These are phyloP conservation scores for Ajuga reptans DNA, from an alignment of 305 asterid species.

Conservation along the genomic window DNA sequence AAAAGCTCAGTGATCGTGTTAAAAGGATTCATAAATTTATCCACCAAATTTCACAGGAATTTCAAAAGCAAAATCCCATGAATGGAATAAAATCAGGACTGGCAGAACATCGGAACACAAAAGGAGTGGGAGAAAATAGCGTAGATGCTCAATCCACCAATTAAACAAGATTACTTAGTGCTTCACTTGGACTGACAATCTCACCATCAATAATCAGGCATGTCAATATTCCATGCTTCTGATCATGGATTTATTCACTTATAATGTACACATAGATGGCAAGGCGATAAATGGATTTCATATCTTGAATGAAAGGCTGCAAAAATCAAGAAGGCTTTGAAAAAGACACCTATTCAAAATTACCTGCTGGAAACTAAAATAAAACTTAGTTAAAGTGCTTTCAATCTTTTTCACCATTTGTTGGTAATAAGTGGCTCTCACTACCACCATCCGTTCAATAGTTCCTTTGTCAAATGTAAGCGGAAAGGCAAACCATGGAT, in stretches of 20 bases:
- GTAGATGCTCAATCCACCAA: conserved; percentile 8
- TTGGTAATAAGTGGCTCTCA: conserved; percentile 60
- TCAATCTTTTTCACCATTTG: conserved; percentile 69
- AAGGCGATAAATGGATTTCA: conserved; percentile 10
- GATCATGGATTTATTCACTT: conserved; percentile 9
- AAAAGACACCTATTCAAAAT: conserved; percentile 6
- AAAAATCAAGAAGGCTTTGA: conserved; percentile 11
- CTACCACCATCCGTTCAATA: conserved; percentile 46
- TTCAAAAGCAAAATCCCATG: conserved; percentile 16
- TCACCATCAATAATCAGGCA: conserved; percentile 19
- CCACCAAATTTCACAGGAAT: conserved; percentile 16
- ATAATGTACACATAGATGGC: conserved; percentile 4
- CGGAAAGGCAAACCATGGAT: conserved; percentile 50
- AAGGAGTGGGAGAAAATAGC: background rate
- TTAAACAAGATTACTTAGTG: conserved; percentile 14
- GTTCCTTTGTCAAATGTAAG: conserved; percentile 65
- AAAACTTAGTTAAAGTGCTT: conserved; percentile 43
- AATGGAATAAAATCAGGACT: conserved; percentile 9
- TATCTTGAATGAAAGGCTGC: background rate
- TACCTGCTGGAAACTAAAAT: conserved; percentile 66
- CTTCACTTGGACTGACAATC: conserved; percentile 15
- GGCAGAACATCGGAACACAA: background rate
- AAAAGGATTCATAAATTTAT: conserved; percentile 11
- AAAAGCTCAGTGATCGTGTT: conserved; percentile 5
- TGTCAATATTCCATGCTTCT: background rate